Evolutionary conservation across 257 asterid species (phyloP), one percentile per base, ranked within the genome.

Genomic region (Plantago major): DNA sequence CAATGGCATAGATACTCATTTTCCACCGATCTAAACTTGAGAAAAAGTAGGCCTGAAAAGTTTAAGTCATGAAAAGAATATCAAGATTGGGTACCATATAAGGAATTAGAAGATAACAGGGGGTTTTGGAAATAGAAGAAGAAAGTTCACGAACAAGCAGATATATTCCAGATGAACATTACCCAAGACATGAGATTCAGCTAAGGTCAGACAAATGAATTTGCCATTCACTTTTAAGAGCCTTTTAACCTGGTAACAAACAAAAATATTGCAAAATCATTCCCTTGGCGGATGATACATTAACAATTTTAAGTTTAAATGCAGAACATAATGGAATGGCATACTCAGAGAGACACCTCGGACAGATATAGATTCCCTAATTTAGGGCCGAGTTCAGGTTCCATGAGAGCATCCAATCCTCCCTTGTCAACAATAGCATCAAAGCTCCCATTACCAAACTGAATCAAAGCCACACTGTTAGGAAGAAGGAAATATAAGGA

Each of bases 341-440:
- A 48, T 15, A 11, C 15, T 9, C 62, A 10, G 55, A 60, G 67
- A 55, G 46, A 47, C 67, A 93, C 99, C 99, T 93, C 96, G 38
- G 83, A 74, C 63, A 93, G 75, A 77, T 93, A 93, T 60, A 60
- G 78, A 72, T 68, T 67, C 66, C 99, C 99, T 61, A 85, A 71
- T 70, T 69, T 69, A 45, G 95, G 75, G 55, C 97, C 96, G 63
- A 75, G 94, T 78, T 77, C 69, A 9, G 99, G 97, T 78, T 89
- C 99, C 99, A 93, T 89, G 68, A 93, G 77, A 72, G 99, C 94
- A 83, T 93, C 99, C 91, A 93, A 75, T 55, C 99, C 99, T 73
- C 99, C 99, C 73, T 93, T 93, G 77, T 93, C 99, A 30, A 89
- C 68, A 50, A 93, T 67, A 67, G 78, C 82, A 66, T 84, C 77